Conservation (phyloP, 2,329 filamentous ascomycete genomes). For the Alternaria triticimaculans region DNA sequence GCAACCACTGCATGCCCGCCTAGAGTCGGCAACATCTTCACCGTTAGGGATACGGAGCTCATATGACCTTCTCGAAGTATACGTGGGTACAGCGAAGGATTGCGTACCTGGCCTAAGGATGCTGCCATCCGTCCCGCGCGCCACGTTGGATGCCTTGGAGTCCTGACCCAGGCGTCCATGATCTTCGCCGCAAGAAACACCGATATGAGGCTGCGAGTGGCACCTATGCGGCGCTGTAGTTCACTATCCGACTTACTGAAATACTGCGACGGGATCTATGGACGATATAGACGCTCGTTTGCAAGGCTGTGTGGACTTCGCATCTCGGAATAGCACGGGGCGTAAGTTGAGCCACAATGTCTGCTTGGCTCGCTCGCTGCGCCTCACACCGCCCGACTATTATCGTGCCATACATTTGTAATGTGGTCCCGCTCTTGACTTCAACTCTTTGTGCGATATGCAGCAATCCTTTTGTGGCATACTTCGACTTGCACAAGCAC, state of each 20-base stretch:
- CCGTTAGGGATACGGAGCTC: background rate
- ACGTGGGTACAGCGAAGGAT: background rate
- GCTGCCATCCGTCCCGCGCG: slow-evolving; percentile 2
- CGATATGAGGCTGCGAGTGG: background rate
- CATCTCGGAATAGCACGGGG: background rate
- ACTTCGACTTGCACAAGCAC: background rate
- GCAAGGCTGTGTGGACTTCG: background rate
- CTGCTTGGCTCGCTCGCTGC: background rate
- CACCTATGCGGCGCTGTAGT: background rate
- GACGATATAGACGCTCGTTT: background rate
- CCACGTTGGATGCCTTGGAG: slow-evolving; percentile 12
- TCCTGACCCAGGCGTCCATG: slow-evolving; percentile 6
- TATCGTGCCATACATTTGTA: background rate
- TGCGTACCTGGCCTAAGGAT: background rate
- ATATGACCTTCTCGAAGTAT: background rate
- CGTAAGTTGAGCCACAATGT: background rate
- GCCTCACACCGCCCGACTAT: background rate
- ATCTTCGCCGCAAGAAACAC: background rate
- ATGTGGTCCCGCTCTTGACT: background rate
- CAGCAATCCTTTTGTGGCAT: background rate
- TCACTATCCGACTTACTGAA: background rate
- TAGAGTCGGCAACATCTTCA: background rate
- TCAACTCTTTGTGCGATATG: background rate
- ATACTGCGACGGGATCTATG: background rate
- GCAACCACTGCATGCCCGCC: background rate